These are phyloP conservation scores for Chlorophyllum brunneum DNA, from an alignment of 768 basidiomycete species.

Conservation along the genomic window DNA sequence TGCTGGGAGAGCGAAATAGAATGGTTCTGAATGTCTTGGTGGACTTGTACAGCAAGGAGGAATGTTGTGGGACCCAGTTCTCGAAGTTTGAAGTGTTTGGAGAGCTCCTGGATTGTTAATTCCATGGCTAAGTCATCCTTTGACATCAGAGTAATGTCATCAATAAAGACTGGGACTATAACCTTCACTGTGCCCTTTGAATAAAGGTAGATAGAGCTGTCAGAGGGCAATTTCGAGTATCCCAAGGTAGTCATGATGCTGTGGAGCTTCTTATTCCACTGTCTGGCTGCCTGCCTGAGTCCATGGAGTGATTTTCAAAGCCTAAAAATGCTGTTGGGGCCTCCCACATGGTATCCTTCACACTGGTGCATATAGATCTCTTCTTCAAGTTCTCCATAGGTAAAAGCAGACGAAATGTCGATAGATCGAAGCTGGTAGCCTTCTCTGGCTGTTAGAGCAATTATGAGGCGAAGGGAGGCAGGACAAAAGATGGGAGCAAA, in stretches of 20 bases:
- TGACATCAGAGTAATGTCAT: constrained; percentile 22
- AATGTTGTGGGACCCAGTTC: constrained; percentile 14
- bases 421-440: constrained; percentile 27
- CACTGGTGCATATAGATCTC: constrained; percentile 30
- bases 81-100: constrained; percentile 14
- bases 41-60: constrained; percentile 22
- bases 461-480: constrained; percentile 5
- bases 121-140: constrained; percentile 2
- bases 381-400: constrained; percentile 26
- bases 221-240: constrained; percentile 20
- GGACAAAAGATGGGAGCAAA: constrained; percentile 26
- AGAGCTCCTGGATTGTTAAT: constrained; percentile 11
- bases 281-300: constrained; percentile 34
- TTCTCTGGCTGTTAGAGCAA: constrained; percentile 25
- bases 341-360: constrained; percentile 19
- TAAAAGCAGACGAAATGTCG: constrained; percentile 30
- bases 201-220: constrained; percentile 22
- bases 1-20: constrained; percentile 22
- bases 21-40: constrained; percentile 12
- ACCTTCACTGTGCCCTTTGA: constrained; percentile 13
- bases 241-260: constrained; percentile 19
- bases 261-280: constrained; percentile 33
- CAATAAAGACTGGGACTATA: constrained; percentile 28
- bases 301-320: constrained; percentile 37
- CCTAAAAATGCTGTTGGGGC: constrained; percentile 15